Evolutionary conservation across 306 rosid genomes (phyloP), one percentile per base, ranked within the genome.

Genomic region (Prunus persica): DNA sequence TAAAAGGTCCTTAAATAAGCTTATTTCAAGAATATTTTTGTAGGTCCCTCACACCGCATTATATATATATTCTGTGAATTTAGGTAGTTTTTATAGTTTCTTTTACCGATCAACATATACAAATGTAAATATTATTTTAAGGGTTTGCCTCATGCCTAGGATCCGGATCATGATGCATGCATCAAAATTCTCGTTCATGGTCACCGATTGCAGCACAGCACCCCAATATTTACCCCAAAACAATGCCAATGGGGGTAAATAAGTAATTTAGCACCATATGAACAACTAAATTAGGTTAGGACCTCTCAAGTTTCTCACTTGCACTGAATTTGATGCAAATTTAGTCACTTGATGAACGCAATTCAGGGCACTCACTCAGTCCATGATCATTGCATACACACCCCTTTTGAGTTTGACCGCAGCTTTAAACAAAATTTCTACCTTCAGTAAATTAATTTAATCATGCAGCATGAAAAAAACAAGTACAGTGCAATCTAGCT

Each of bases 301-400:
- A 80, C 69, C 84, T 83, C 85, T 38, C 49, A 69, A 69, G 82
- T 81, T 87, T 83, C 88, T 84, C 86, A 66, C 76, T 84, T 41
- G 32, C 93, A 81, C 97, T 90, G 93, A 92, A 88, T 87, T 89
- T 87, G 71, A 89, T 88, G 96, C 90, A 81, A 81, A 81, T 13
- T 83, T 86, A 75, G 76, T 89, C 80, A 69, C 52, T 67, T 84
- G 88, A 81, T 84, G 88, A 81, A 77, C 90, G 66, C 76, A 81
- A 83, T 87, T 87, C 86, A 79, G 96, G 86, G 46, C 73, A 65
- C 50, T 65, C 73, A 55, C 38, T 65, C 6, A 25, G 57, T 56
- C 30, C 68, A 54, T 58, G 51, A 8, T 49, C 68, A 76, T 69
- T 81, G 79, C 63, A 34, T 5, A 34, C 41, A 32, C 38, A 78